Percentiles rank a stretch among this genome's conserved stretches.
Conservation (phyloP, 257 asterid species). For the Henckelia pumila region DNA sequence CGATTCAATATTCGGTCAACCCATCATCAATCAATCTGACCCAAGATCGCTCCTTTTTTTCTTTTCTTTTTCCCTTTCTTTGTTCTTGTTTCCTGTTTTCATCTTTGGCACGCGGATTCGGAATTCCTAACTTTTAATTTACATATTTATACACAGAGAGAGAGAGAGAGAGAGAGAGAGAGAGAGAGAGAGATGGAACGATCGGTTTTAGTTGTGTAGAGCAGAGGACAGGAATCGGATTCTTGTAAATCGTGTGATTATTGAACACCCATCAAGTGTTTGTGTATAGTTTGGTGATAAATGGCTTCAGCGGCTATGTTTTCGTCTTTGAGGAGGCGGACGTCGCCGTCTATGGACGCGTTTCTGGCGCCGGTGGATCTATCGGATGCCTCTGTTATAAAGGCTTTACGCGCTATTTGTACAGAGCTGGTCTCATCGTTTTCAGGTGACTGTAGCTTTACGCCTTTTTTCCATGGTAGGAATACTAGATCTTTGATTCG, state of each 20-base stretch:
- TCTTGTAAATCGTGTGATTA: slow-evolving; percentile 14
- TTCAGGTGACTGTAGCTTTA: slow-evolving; percentile 36
- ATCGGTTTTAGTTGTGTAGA: not conserved
- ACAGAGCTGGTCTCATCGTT: slow-evolving; percentile 50
- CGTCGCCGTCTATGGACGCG: slow-evolving; percentile 80
- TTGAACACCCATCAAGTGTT: not conserved
- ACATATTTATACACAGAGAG: not conserved
- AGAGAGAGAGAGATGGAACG: slow-evolving; percentile 14
- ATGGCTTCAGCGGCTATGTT: slow-evolving; percentile 90
- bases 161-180: no score
- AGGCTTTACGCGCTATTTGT: slow-evolving; percentile 45
- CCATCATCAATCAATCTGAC: slow-evolving; percentile 20
- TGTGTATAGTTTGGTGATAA: slow-evolving; percentile 10
- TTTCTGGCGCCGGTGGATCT: slow-evolving; percentile 81
- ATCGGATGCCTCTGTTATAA: slow-evolving; percentile 52
- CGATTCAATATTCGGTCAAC: slow-evolving; percentile 35
- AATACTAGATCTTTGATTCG: slow-evolving; percentile 63
- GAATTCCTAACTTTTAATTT: slow-evolving; percentile 22
- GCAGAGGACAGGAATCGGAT: not conserved
- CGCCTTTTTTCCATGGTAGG: slow-evolving; percentile 48
- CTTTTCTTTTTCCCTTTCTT: slow-evolving; percentile 17
- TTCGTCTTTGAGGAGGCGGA: slow-evolving; percentile 82
- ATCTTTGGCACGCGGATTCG: slow-evolving; percentile 58
- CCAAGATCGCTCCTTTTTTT: slow-evolving; percentile 14
- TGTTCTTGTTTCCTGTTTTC: slow-evolving; percentile 18